phyloP scores from a whole-genome alignment of 345 rosid genomes.

The Carallia pectinifolia region DNA sequence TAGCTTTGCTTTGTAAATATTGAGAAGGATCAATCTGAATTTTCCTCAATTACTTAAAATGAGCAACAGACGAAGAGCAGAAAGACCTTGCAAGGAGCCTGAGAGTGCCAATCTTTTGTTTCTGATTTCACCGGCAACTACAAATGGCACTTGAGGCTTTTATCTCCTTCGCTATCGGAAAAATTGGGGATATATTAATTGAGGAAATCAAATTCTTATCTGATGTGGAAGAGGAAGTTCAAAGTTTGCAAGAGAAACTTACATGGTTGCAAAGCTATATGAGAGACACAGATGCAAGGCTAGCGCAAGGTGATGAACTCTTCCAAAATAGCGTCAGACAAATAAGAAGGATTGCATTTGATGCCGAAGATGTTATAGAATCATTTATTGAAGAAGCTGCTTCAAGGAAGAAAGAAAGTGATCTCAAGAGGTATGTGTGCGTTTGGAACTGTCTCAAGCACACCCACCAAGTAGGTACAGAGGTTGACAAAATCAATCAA shows the following conservation, averaged over 20 bases:
- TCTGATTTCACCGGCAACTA: too few relatives aligned
- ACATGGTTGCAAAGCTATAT: conserved; percentile 15
- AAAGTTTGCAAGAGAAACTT: conserved; percentile 14
- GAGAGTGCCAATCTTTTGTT: too few relatives aligned
- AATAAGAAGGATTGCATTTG: conserved; percentile 12
- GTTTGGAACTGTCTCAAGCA: neutral
- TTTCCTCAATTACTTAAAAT: too few relatives aligned
- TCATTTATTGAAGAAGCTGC: neutral
- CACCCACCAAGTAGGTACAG: neutral
- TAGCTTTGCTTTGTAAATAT: too few relatives aligned
- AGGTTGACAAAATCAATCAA: neutral
- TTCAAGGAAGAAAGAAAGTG: neutral
- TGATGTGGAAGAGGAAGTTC: conserved; percentile 13
- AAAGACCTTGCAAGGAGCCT: too few relatives aligned
- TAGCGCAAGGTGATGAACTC: neutral
- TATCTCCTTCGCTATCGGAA: neutral
- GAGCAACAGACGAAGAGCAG: too few relatives aligned
- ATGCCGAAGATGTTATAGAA: conserved; percentile 23
- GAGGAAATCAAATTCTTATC: conserved; percentile 8
- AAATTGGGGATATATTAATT: conserved; percentile 12
- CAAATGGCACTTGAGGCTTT: conserved; percentile 5
- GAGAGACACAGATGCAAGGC: conserved; percentile 10
- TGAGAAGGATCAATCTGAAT: too few relatives aligned
- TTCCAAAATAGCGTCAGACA: conserved; percentile 12
- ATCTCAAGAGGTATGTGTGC: neutral